Conservation (phyloP, 176 grass and related monocot species). For the Aegilops bicornis region DNA sequence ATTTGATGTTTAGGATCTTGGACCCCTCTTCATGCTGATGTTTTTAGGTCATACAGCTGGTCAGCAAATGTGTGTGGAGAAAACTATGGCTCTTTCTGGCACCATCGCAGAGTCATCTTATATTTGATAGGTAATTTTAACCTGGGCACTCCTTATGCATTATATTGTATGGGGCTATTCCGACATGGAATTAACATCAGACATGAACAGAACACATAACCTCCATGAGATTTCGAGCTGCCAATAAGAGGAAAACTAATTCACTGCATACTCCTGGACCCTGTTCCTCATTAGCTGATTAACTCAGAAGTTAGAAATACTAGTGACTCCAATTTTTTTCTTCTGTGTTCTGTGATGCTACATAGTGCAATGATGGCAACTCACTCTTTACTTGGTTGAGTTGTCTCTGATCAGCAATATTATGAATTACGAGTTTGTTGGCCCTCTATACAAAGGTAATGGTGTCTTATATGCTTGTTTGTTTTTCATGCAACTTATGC, state of each 20-base stretch:
- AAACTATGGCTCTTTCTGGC: constrained; percentile 84
- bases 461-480: neutral
- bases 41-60: constrained; percentile 97
- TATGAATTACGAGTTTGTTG: neutral
- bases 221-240: neutral
- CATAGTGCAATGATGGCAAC: neutral
- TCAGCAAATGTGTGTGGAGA: constrained; percentile 93
- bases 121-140: constrained; percentile 72
- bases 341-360: neutral
- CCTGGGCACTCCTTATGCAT: neutral
- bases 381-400: neutral
- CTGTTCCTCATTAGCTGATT: neutral
- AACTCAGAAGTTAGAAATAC: neutral
- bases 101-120: constrained; percentile 69
- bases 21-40: constrained; percentile 97
- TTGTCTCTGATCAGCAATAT: neutral
- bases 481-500: neutral
- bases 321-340: neutral
- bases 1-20: constrained; percentile 69
- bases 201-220: neutral
- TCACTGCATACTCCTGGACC: neutral
- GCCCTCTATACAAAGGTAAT: neutral
- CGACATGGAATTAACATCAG: neutral
- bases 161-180: neutral
- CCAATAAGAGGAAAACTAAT: neutral